Percentiles rank a stretch among this genome's conserved stretches.
phyloP scores from a whole-genome alignment of 305 asterid species.

The Fraxinus angustifolia region DNA sequence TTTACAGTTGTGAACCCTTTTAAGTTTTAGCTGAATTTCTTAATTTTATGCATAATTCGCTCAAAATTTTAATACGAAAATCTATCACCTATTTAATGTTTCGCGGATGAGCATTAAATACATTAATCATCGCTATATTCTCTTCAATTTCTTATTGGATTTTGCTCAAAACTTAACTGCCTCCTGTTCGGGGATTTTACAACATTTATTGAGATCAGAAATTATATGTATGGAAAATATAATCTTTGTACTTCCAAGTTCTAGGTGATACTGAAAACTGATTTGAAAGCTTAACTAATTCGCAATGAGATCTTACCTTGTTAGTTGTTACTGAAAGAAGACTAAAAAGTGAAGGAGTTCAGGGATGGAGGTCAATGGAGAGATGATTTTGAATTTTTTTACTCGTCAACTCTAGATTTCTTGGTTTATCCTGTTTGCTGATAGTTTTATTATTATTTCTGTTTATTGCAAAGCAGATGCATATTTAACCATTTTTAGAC shows the following conservation, averaged over 20 bases:
- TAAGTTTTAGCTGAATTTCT: not conserved
- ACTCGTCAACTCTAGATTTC: not conserved
- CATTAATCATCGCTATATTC: not conserved
- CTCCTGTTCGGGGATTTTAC: not conserved
- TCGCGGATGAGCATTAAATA: not conserved
- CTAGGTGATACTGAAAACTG: not conserved
- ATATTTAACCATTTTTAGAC: not conserved
- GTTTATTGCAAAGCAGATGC: not conserved
- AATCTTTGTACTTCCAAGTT: not conserved
- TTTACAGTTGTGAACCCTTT: not conserved
- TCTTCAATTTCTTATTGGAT: not conserved
- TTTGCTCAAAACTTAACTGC: not conserved
- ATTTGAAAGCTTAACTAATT: not conserved
- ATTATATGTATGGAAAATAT: not conserved
- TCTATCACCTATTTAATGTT: not conserved
- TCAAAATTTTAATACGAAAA: not conserved
- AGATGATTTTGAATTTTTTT: not conserved
- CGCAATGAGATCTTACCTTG: not conserved
- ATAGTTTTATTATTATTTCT: not conserved
- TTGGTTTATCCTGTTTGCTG: not conserved
- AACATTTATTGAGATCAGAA: not conserved
- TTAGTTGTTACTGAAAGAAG: not conserved
- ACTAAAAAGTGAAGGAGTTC: not conserved
- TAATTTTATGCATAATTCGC: not conserved
- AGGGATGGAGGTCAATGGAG: not conserved